Conservation (phyloP, 169 alveolate genomes). For the Cryptosporidium andersoni region DNA sequence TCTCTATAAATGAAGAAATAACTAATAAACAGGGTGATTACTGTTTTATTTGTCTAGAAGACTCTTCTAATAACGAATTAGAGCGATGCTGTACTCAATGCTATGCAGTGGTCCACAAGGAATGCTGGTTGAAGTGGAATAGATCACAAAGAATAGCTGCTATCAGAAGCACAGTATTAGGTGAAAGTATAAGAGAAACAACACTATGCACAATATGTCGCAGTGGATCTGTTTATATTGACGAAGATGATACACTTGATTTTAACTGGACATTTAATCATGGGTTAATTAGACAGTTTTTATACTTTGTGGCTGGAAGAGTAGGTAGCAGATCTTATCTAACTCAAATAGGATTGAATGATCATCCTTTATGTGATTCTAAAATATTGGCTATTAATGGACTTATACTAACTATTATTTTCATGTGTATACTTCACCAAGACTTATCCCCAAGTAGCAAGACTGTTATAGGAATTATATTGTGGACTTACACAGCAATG, state of each 20-base stretch:
- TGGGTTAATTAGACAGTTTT: background rate
- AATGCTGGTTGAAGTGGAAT: constrained; percentile 48
- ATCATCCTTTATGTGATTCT: constrained; percentile 3
- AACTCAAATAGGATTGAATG: background rate
- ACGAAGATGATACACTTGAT: constrained; percentile 1
- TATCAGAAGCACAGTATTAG: constrained; percentile 33
- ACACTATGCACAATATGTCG: constrained; percentile 40
- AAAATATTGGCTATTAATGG: constrained; percentile 22
- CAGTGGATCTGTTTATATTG: constrained; percentile 43
- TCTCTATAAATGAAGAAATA: constrained; percentile 24
- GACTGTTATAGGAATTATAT: constrained; percentile 25
- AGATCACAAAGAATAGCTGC: constrained; percentile 13
- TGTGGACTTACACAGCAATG: constrained; percentile 41
- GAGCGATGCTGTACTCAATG: constrained; percentile 56
- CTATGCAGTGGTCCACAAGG: constrained; percentile 31
- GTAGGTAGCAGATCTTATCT: constrained; percentile 3
- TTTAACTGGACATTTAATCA: background rate
- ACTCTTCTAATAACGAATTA: constrained; percentile 20
- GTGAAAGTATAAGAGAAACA: constrained; percentile 20
- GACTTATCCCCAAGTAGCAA: constrained; percentile 16
- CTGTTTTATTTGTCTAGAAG: constrained; percentile 58
- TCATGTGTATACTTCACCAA: constrained; percentile 10
- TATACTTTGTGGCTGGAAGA: background rate
- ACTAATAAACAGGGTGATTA: constrained; percentile 8
- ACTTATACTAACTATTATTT: constrained; percentile 8